Conservation (phyloP, 805 yeast species). For the Candida ovalis region DNA sequence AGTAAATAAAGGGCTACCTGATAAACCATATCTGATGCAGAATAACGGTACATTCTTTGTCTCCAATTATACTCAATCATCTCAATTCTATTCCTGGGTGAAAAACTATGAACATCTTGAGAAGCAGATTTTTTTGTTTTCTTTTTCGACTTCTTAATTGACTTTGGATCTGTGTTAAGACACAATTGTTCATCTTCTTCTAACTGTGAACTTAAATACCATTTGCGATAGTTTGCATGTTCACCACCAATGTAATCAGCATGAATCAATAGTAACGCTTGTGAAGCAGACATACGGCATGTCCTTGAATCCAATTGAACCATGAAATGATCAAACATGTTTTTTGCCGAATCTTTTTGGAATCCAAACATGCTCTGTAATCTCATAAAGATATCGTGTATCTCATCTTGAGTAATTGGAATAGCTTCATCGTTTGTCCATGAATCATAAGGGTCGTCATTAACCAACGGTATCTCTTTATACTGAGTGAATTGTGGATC, state of each 20-base stretch:
- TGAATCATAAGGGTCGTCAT: slow-evolving; percentile 46
- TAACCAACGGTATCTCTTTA: slow-evolving; percentile 10
- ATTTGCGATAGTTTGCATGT: slow-evolving; percentile 78
- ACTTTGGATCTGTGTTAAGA: slow-evolving; percentile 60
- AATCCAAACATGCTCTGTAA: slow-evolving; percentile 73
- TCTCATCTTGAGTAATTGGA: slow-evolving; percentile 67
- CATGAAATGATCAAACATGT: slow-evolving; percentile 81
- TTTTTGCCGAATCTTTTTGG: slow-evolving; percentile 71
- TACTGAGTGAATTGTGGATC: neutral
- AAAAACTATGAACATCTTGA: slow-evolving; percentile 19
- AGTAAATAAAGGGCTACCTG: slow-evolving; percentile 61
- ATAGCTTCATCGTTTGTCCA: slow-evolving; percentile 61
- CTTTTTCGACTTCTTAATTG: slow-evolving; percentile 55
- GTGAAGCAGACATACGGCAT: slow-evolving; percentile 66
- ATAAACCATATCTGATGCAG: slow-evolving; percentile 55
- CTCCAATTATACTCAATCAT: slow-evolving; percentile 86
- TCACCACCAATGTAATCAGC: slow-evolving; percentile 93
- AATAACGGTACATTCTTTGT: slow-evolving; percentile 49
- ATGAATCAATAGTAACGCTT: slow-evolving; percentile 74
- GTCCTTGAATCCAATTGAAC: slow-evolving; percentile 82
- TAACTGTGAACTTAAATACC: slow-evolving; percentile 87
- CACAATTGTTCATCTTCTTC: slow-evolving; percentile 64
- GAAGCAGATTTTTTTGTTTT: slow-evolving; percentile 27
- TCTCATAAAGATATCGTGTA: slow-evolving; percentile 55
- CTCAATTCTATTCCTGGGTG: slow-evolving; percentile 39